Conservation (phyloP, 495 filamentous ascomycete species). For the Aspergillus nanangensis region DNA sequence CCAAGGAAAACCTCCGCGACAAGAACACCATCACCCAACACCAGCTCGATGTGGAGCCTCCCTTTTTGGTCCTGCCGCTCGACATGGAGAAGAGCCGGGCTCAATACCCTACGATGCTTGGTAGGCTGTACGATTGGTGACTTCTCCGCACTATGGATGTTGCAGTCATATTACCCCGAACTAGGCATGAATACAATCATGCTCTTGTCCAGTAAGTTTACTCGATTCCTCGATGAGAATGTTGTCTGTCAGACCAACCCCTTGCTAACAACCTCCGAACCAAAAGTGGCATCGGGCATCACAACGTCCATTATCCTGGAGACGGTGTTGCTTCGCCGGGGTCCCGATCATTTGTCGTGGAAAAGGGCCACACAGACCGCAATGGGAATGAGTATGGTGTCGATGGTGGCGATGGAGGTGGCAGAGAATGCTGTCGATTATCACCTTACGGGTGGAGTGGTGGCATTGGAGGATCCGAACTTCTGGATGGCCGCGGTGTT, state of each 20-base stretch:
- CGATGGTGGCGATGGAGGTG: slow-evolving; percentile 45
- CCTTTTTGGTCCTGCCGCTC: slow-evolving; percentile 25
- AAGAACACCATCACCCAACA: too few relatives aligned
- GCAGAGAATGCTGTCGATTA: slow-evolving; percentile 44
- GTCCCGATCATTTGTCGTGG: slow-evolving; percentile 37
- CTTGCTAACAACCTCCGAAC: slow-evolving; percentile 2
- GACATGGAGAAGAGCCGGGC: slow-evolving; percentile 29
- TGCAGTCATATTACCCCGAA: slow-evolving; percentile 29
- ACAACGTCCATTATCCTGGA: slow-evolving; percentile 40
- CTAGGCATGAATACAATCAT: slow-evolving; percentile 32
- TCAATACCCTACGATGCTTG: slow-evolving; percentile 39
- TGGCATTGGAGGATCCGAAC: slow-evolving; percentile 10
- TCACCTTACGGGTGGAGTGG: slow-evolving; percentile 40
- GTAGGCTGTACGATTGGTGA: slow-evolving; percentile 37
- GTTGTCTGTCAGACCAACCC: not conserved
- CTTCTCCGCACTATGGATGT: slow-evolving; percentile 29
- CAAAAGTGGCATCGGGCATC: slow-evolving; percentile 38
- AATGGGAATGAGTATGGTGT: slow-evolving; percentile 45
- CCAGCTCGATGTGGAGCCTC: not conserved
- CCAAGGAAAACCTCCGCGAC: too few relatives aligned
- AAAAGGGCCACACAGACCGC: slow-evolving; percentile 33
- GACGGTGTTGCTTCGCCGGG: slow-evolving; percentile 35
- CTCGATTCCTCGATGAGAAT: not conserved
- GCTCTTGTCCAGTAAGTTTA: slow-evolving; percentile 3
- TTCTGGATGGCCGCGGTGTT: slow-evolving; percentile 25